Evolutionary conservation across 345 rosid genomes (phyloP).

Genomic region (Dimocarpus longan): DNA sequence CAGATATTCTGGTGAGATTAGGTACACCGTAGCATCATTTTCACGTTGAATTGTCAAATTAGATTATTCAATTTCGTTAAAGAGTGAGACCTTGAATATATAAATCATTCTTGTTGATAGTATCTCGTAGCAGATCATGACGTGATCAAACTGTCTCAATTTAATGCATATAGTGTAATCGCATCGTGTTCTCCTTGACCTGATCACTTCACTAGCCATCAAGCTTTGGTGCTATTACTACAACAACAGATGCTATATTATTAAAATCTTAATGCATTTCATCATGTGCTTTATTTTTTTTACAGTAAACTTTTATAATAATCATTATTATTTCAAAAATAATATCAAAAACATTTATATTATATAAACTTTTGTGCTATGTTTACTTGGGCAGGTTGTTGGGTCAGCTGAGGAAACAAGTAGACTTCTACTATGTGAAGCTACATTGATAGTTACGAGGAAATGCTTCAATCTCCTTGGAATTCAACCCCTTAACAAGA

Average conservation of each 20-base stretch:
- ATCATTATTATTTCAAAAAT: no score
- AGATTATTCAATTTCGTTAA: not conserved
- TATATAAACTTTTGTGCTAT: not conserved
- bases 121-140: not conserved
- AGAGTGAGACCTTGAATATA: not conserved
- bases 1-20: not conserved
- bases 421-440: conserved; percentile 82
- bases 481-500: conserved; percentile 81
- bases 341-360: no score
- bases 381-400: conserved; percentile 53
- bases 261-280: no score
- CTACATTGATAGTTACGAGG: conserved; percentile 84
- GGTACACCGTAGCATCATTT: conserved; percentile 9
- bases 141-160: not conserved
- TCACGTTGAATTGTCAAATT: not conserved
- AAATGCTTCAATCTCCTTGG: conserved; percentile 89
- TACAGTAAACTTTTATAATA: no score
- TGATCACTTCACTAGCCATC: no score
- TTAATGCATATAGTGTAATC: not conserved
- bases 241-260: not conserved
- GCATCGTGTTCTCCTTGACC: no score
- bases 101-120: not conserved
- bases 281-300: no score
- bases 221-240: no score
- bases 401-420: conserved; percentile 82